Evolutionary conservation across 1,284 basidiomycete genomes (phyloP), one percentile per base, ranked within the genome.

Genomic region (Naganishia albida): DNA sequence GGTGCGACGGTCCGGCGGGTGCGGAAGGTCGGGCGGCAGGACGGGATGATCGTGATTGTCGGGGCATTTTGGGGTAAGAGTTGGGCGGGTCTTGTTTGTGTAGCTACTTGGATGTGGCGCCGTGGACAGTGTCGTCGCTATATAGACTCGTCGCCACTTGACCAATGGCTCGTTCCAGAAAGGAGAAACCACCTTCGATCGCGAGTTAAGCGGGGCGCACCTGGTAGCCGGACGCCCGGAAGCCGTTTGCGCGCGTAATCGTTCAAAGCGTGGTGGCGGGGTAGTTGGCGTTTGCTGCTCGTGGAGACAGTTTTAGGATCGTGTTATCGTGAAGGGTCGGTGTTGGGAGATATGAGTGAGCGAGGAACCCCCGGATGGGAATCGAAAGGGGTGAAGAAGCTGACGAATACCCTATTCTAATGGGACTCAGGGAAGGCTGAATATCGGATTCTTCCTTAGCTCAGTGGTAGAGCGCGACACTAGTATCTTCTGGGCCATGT

Each of bases 1-100:
- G 56, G 53, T 67, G 69, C 48, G 69, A 52, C 46, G 70, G 67
- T 6, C 71, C 62, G n/a, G 73, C 44, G 18, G 73, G 63, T 40
- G 73, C 67, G 44, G 73, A 46, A n/a, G 74, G 69, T 39, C 72
- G 66, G 26, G 75, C 69, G 26, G 77, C 67, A 34, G 78, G 76
- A 68, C 77, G 75, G 42, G 73, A 72, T 56, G 75, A 75, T 54
- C 67, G 67, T 34, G 67, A 68, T 65, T 62, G 60, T 50, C 67
- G 67, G 54, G 67, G 63, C 67, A 68, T 68, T 34, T 12, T 64
- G 25, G 25, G 7, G 6, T 12, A 40, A 26, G 53, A 12, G 42
- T 38, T 54, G 48, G 10, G 26, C 12, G 26, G 26, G 65, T 7
- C 0, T 48, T 10, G 39, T 23, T 52, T 34, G 39, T 56, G 0